Percentiles rank a stretch among this genome's conserved stretches.
Conservation (phyloP, 129 eudicot genomes). For the Arctium minus region DNA sequence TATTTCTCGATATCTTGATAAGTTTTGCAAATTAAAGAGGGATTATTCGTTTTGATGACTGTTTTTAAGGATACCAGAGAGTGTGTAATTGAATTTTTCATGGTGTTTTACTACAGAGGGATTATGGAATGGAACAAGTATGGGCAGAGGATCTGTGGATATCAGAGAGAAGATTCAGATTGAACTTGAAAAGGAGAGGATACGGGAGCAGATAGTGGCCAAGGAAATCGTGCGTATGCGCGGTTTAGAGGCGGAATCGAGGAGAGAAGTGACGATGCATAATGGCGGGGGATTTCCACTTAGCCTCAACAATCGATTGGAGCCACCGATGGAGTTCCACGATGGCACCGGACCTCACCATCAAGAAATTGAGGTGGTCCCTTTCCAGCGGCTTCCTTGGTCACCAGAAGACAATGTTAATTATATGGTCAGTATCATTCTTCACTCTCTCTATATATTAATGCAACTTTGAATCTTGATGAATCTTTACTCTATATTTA, state of each 20-base stretch:
- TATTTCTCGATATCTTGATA: neutral
- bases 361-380: too few relatives aligned
- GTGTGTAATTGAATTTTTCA: neutral
- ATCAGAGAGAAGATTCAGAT: conserved; percentile 14
- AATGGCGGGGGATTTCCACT: neutral
- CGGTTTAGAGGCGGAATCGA: conserved; percentile 12
- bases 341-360: too few relatives aligned
- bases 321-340: too few relatives aligned
- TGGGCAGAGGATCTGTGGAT: neutral
- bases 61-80: neutral
- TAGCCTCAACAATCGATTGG: neutral
- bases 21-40: neutral
- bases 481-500: neutral
- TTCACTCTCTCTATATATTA: too few relatives aligned
- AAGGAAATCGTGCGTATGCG: conserved; percentile 19
- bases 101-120: neutral
- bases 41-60: neutral
- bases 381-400: too few relatives aligned
- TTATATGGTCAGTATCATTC: neutral
- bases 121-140: neutral
- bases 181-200: conserved; percentile 34
- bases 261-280: conserved; percentile 11
- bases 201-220: conserved; percentile 26
- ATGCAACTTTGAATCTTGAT: too few relatives aligned
- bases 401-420: too few relatives aligned